phyloP scores from a whole-genome alignment of 495 filamentous ascomycete genomes.

The Aspergillus indologenus region DNA sequence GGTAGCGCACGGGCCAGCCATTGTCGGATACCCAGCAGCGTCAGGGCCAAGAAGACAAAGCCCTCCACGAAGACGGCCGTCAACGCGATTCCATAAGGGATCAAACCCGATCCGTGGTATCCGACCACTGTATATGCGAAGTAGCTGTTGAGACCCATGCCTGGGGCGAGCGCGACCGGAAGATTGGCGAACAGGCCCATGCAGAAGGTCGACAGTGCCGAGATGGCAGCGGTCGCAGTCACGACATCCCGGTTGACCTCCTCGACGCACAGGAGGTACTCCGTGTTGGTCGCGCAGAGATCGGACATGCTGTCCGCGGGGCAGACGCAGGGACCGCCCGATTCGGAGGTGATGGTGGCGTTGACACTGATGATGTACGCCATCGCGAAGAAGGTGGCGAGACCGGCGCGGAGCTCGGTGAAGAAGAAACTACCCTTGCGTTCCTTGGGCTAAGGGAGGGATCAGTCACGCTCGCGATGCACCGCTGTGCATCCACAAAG shows the following conservation, averaged over 20 bases:
- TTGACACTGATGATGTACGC: constrained; percentile 80
- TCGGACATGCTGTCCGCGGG: constrained; percentile 43
- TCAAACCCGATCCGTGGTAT: constrained; percentile 60
- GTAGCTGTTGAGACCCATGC: constrained; percentile 83
- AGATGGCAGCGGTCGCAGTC: constrained; percentile 76
- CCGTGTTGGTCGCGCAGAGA: constrained; percentile 51
- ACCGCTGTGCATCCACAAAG: constrained; percentile 4
- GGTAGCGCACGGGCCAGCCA: constrained; percentile 79
- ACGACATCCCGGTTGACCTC: constrained; percentile 73
- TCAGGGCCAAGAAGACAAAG: constrained; percentile 65
- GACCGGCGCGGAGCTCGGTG: constrained; percentile 73
- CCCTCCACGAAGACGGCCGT: constrained; percentile 85
- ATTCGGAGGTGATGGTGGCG: constrained; percentile 60
- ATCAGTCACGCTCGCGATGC: constrained; percentile 9
- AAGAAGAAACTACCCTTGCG: constrained; percentile 74
- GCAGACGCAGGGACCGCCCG: constrained; percentile 76
- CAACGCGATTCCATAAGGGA: constrained; percentile 67
- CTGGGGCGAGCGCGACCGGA: constrained; percentile 73
- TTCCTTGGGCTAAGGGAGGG: constrained; percentile 48
- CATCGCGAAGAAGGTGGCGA: constrained; percentile 86
- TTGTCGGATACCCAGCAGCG: constrained; percentile 72
- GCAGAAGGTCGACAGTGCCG: constrained; percentile 65
- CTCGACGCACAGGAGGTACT: constrained; percentile 61
- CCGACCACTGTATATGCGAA: constrained; percentile 83
- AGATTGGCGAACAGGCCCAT: constrained; percentile 72